Conservation (phyloP, 1,139 yeast species). For the Blastobotrys apis region DNA sequence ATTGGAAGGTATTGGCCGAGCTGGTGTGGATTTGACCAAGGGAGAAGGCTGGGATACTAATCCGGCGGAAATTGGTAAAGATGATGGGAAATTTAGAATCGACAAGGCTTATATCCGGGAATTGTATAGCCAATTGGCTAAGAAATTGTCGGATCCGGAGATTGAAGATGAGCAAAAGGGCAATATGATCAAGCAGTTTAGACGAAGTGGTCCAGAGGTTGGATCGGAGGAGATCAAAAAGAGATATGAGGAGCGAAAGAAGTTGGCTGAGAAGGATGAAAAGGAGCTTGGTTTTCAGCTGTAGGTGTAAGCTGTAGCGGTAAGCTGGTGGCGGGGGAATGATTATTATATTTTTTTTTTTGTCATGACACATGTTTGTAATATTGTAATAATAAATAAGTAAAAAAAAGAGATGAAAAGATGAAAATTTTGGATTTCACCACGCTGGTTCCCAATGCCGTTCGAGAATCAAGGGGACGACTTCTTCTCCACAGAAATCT, state of each 20-base stretch:
- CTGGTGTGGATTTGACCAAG: slow-evolving; percentile 57
- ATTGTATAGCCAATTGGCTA: slow-evolving; percentile 25
- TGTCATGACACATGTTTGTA: background rate
- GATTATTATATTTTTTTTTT: background rate
- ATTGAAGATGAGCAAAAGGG: slow-evolving; percentile 23
- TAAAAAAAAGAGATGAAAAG: no score
- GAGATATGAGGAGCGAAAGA: slow-evolving; percentile 26
- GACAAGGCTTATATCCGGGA: slow-evolving; percentile 26
- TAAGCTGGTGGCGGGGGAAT: no score
- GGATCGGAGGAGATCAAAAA: slow-evolving; percentile 28
- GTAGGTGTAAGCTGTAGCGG: background rate
- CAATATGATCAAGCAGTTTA: slow-evolving; percentile 24
- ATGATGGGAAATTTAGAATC: slow-evolving; percentile 29
- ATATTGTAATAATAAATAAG: background rate
- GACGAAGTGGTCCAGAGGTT: slow-evolving; percentile 31
- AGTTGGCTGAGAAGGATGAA: slow-evolving; percentile 12
- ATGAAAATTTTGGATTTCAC: no score
- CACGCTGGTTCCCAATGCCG: no score
- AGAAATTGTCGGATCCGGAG: slow-evolving; percentile 20
- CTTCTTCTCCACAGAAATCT: no score
- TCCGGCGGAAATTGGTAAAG: slow-evolving; percentile 12
- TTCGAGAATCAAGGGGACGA: no score
- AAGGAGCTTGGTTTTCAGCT: no score
- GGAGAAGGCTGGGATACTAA: slow-evolving; percentile 68
- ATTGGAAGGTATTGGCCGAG: slow-evolving; percentile 50